Base-by-base conservation (phyloP, 495 filamentous ascomycete species). In the Talaromyces liani region DNA sequence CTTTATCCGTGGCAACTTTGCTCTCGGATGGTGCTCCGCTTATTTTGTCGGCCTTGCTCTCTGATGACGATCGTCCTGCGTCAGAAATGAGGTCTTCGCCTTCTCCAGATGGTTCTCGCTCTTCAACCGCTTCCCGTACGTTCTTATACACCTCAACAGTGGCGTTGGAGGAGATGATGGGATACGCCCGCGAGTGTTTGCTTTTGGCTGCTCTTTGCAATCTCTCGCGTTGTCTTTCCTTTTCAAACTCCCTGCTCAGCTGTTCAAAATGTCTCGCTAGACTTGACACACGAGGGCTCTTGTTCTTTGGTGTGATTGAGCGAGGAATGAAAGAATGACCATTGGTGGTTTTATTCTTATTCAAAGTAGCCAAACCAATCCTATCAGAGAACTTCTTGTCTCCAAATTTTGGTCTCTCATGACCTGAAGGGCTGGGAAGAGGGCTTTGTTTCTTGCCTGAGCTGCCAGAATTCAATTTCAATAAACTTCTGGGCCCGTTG, bases 251-350 rank as follows among this genome's bases (percentile, higher is more conserved):
- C 6, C 93, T 88, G 63, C 91, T 96, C 36, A 99, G 75, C 70
- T 97, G 92, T 72, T 99, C 95, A 69, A 98, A 97, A 72, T 98
- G 95, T 69, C 91, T 92, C 14, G 95, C 92, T 33, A 98, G 82
- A 5, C 84, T 91, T 5, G 91, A 92, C 1, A 99, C 95, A 58
- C 88, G 90, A 1, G 87, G 82, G 58, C 88, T 86, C 51, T 82
- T 88, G 53, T 77, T 83, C 65, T 80, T 84, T 16, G 78, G 82
- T 8, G 83, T 84, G 36, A 95, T 85, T 54, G 93, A 96, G 20
- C 94, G 87, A 27, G 95, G 95, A 63, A 99, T 98, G 33, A 91
- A 80, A 6, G 93, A 95, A 36, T 88, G 85, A 2, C 80, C 83
- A 2, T 80, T 61, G n/a, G 70, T 66, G 63, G 89, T 84, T 31